A percentile compares a stretch with the other conserved stretches of the same genome.
phyloP scores from a whole-genome alignment of 1,284 basidiomycete species.

The Rhodofomes roseus region DNA sequence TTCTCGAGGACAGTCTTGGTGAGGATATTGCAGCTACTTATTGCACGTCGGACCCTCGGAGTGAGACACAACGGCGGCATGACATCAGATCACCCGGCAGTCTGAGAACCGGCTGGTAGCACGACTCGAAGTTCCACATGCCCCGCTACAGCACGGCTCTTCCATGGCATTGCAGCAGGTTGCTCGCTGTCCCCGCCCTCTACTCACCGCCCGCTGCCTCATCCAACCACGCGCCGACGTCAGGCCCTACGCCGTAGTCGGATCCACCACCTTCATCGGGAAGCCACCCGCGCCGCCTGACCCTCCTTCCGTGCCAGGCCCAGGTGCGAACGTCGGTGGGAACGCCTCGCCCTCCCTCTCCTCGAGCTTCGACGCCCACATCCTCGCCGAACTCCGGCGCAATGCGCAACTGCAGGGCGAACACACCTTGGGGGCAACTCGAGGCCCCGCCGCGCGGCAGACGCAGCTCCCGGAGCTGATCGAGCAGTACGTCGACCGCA shows the following conservation, averaged over 20 bases:
- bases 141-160: not conserved
- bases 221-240: not conserved
- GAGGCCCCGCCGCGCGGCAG: not conserved
- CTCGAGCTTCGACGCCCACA: slow-evolving; percentile 17
- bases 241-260: slow-evolving; percentile 25
- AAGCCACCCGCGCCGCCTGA: slow-evolving; percentile 19
- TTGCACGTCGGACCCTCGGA: not conserved
- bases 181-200: not conserved
- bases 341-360: slow-evolving; percentile 10
- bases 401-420: not conserved
- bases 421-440: not conserved
- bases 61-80: not conserved
- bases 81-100: not conserved
- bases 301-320: not conserved
- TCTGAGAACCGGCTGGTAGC: not conserved
- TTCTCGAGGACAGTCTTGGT: not conserved
- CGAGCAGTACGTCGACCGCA: slow-evolving; percentile 35
- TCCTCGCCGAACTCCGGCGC: slow-evolving; percentile 15
- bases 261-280: slow-evolving; percentile 23
- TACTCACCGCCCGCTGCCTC: not conserved
- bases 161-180: not conserved
- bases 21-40: not conserved
- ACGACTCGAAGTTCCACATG: not conserved
- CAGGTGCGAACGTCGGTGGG: not conserved
- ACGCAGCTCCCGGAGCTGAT: slow-evolving; percentile 21